Evolutionary conservation across 169 alveolate species (phyloP).

Genomic region (Plasmodium cynomolgi): DNA sequence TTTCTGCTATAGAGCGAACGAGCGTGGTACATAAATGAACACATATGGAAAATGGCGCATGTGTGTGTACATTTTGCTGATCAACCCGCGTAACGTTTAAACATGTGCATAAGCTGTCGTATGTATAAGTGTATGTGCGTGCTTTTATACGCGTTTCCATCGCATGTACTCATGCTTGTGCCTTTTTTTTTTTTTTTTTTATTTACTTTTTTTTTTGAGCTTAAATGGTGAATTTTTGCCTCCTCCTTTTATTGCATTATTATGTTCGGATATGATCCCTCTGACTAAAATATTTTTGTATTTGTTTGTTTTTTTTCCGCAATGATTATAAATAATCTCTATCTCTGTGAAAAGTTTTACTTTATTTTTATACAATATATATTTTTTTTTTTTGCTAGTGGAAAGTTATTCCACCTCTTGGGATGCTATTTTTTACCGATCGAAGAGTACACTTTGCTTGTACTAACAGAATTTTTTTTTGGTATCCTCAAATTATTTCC

Average conservation of each 20-base stretch:
- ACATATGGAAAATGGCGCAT: not conserved
- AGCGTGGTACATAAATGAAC: not conserved
- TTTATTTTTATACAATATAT: not conserved
- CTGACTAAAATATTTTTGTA: not conserved
- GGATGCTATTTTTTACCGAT: not conserved
- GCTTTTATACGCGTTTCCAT: not conserved
- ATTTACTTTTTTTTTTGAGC: not conserved
- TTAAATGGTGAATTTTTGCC: not conserved
- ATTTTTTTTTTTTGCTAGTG: not conserved
- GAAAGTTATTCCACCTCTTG: not conserved
- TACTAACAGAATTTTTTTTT: not conserved
- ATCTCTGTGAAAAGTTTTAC: not conserved
- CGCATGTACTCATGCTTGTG: not conserved
- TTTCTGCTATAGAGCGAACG: not conserved
- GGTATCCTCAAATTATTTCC: not conserved
- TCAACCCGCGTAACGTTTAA: not conserved
- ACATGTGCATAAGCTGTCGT: not conserved
- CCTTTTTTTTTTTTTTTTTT: not conserved
- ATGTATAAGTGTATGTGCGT: not conserved
- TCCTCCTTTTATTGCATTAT: not conserved
- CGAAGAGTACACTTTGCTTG: not conserved
- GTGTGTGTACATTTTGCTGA: not conserved
- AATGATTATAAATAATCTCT: not conserved
- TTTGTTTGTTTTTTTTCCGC: not conserved
- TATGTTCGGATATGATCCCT: not conserved